Evolutionary conservation across 139 green algal genomes (phyloP).

Genomic region (Picochlorum sp.): DNA sequence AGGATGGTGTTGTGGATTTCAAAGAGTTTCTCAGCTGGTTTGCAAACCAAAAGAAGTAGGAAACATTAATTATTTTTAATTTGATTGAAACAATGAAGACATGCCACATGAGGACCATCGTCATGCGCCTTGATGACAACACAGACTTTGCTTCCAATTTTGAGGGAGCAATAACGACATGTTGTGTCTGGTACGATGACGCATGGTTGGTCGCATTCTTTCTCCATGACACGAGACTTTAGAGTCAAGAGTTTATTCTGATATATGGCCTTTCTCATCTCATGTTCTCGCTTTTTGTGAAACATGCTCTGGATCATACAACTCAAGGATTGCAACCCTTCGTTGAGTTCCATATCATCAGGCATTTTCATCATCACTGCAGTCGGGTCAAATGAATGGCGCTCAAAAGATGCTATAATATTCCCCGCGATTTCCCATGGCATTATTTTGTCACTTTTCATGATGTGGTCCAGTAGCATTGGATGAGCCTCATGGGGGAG

Average conservation of each 20-base stretch:
- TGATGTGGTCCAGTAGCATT: conserved; percentile 54
- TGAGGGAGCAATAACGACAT: conserved; percentile 37
- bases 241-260: neutral
- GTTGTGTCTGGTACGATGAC: conserved; percentile 30
- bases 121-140: conserved; percentile 8
- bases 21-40: conserved; percentile 25
- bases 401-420: conserved; percentile 32
- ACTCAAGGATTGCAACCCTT: conserved; percentile 50
- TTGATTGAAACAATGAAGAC: neutral
- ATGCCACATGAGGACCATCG: neutral
- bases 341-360: conserved; percentile 38
- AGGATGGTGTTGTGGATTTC: conserved; percentile 21
- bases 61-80: neutral
- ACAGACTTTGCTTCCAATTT: conserved; percentile 45
- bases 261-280: conserved; percentile 24
- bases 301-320: conserved; percentile 45
- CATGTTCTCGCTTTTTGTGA: too few species aligned
- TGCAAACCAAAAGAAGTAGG: conserved; percentile 3
- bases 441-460: conserved; percentile 34
- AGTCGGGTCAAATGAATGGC: conserved; percentile 50
- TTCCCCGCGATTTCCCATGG: conserved; percentile 43
- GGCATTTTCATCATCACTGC: conserved; percentile 54
- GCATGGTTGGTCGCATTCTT: neutral
- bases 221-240: too few species aligned
- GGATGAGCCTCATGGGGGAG: conserved; percentile 19